Evolutionary conservation across 2,329 filamentous ascomycete genomes (phyloP).

Genomic region (Fusarium anguioides): DNA sequence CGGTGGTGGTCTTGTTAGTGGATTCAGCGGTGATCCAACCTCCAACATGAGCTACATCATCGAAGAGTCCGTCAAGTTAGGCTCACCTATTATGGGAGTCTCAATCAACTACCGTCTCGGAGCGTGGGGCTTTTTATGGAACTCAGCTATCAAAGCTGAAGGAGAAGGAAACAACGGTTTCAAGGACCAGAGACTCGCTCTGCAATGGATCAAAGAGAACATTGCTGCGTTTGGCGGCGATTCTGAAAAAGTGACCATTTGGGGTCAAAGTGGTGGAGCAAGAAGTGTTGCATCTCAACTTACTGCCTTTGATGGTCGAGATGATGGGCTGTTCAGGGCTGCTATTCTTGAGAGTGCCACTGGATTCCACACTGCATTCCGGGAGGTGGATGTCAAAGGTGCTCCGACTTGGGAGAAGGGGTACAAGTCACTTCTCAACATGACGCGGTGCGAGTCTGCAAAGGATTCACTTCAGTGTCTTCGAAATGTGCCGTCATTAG

Average conservation of each 20-base stretch:
- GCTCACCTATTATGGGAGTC: constrained; percentile 19
- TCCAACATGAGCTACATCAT: constrained; percentile 20
- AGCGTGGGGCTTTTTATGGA: constrained; percentile 29
- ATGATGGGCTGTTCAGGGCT: constrained; percentile 25
- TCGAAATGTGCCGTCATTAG: constrained; percentile 17
- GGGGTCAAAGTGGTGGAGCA: constrained; percentile 34
- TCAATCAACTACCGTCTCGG: constrained; percentile 37
- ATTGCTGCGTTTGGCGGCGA: constrained; percentile 30
- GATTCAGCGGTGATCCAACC: constrained; percentile 8
- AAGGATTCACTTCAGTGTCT: constrained; percentile 21
- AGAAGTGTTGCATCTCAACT: constrained; percentile 27
- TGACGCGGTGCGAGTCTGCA: background rate
- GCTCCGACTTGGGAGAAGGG: constrained; percentile 11
- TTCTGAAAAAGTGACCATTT: constrained; percentile 18
- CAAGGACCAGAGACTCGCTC: constrained; percentile 28
- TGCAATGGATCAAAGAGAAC: constrained; percentile 31
- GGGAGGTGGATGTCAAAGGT: background rate
- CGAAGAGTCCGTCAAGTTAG: constrained; percentile 29
- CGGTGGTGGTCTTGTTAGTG: constrained; percentile 24
- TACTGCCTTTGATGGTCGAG: constrained; percentile 19
- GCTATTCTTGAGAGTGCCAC: constrained; percentile 32
- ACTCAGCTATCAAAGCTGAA: constrained; percentile 3
- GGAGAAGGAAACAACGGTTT: constrained; percentile 29
- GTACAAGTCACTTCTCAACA: constrained; percentile 5
- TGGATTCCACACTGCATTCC: constrained; percentile 23